A percentile compares a stretch with the other conserved stretches of the same genome.
Evolutionary conservation across 441 rosid species (phyloP).

Genomic region (Euphorbia celastroides): DNA sequence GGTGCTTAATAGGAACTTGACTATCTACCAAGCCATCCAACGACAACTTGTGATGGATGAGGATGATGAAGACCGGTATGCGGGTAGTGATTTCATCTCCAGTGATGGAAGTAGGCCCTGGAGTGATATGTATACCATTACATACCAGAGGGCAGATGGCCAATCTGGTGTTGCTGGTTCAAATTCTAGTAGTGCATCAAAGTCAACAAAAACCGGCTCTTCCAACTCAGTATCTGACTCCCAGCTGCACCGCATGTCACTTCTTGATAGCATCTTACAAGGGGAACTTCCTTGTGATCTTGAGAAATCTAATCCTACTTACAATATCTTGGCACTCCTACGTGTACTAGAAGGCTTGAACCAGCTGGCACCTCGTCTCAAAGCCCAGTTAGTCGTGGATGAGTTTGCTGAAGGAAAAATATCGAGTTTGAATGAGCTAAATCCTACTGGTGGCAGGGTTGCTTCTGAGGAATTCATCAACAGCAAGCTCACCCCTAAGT

Average conservation of each 20-base stretch:
- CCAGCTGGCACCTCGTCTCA: slow-evolving; percentile 87
- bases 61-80: slow-evolving; percentile 89
- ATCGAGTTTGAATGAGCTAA: slow-evolving; percentile 51
- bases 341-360: slow-evolving; percentile 93
- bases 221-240: slow-evolving; percentile 48
- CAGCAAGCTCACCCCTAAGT: slow-evolving; percentile 93
- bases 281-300: slow-evolving; percentile 97
- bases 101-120: slow-evolving; percentile 92
- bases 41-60: slow-evolving; percentile 86
- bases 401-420: slow-evolving; percentile 68
- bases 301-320: slow-evolving; percentile 88
- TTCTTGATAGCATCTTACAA: slow-evolving; percentile 89
- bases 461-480: slow-evolving; percentile 79
- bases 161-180: slow-evolving; percentile 69
- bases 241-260: slow-evolving; percentile 52
- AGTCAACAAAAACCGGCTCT: slow-evolving; percentile 50
- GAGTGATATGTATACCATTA: slow-evolving; percentile 89
- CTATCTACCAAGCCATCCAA: slow-evolving; percentile 98
- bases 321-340: slow-evolving; percentile 77
- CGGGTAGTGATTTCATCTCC: slow-evolving; percentile 71
- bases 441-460: slow-evolving; percentile 49
- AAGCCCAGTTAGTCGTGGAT: slow-evolving; percentile 60
- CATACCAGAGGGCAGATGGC: slow-evolving; percentile 83
- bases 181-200: slow-evolving; percentile 43
- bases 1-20: slow-evolving; percentile 89